These are phyloP conservation scores for Tilletia indica DNA, from an alignment of 1,284 basidiomycete genomes.

Conservation along the genomic window DNA sequence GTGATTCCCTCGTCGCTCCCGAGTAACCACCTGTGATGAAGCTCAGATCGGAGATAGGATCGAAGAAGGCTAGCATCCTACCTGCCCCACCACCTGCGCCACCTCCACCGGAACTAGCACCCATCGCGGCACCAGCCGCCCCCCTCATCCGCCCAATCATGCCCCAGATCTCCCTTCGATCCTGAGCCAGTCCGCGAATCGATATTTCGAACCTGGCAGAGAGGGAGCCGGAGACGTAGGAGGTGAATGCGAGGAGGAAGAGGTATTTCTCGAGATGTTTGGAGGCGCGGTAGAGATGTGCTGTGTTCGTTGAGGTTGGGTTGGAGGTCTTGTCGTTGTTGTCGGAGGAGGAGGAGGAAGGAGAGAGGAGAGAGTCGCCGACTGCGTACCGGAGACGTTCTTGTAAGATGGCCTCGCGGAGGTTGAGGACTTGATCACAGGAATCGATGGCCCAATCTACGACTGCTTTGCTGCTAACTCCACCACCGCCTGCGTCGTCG, in stretches of 20 bases:
- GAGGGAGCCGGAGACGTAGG: constrained; percentile 74
- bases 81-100: constrained; percentile 63
- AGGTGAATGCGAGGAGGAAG: constrained; percentile 91
- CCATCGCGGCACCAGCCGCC: constrained; percentile 5
- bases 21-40: constrained; percentile 34
- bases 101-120: constrained; percentile 6
- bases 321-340: not conserved
- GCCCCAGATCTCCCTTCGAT: constrained; percentile 88
- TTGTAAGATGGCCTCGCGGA: constrained; percentile 50
- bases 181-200: constrained; percentile 84
- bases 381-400: constrained; percentile 45
- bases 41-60: constrained; percentile 52
- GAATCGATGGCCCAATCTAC: constrained; percentile 52
- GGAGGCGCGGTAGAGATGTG: constrained; percentile 45
- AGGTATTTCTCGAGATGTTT: constrained; percentile 67
- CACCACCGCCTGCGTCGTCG: not conserved
- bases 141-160: constrained; percentile 26
- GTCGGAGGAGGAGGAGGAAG: not conserved
- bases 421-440: constrained; percentile 50
- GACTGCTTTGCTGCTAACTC: constrained; percentile 42
- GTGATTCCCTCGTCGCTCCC: constrained; percentile 12
- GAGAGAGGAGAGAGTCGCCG: not conserved
- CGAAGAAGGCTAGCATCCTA: constrained; percentile 34
- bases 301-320: not conserved
- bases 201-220: constrained; percentile 67